Evolutionary conservation across 2,329 filamentous ascomycete genomes (phyloP), one percentile per base, ranked within the genome.

Genomic region (Karstenula rhodostoma): DNA sequence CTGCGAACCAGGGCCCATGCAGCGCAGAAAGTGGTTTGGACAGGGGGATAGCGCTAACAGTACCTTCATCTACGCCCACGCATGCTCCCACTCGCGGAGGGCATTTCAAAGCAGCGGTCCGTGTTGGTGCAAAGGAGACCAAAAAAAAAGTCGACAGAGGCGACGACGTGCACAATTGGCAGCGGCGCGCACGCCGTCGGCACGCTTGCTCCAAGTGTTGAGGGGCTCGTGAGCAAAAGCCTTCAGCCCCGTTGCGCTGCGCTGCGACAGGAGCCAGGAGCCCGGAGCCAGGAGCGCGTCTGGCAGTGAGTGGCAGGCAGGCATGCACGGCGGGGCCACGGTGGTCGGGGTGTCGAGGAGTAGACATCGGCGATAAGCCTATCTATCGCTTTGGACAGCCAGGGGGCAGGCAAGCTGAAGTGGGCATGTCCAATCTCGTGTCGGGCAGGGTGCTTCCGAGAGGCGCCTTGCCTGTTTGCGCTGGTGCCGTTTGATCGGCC

Each of bases 401-500:
- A 22, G 53, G 57, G 44, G 32, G 23, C 29, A 10, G 35, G 44
- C 22, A 44, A 58, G 56, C 57, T 55, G 54, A 44, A 58, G 56
- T 59, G 51, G 54, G 61, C 61, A 57, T 51, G 57, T 43, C 61
- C 58, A 63, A 61, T 61, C 53, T 57, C 44, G 63, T 60, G 62
- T 60, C 64, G 67, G 51, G 19, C 57, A 51, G 47, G 43, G 15
- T 51, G 63, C 64, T 56, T 63, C 58, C 61, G 59, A 65, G 62
- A 64, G 65, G 54, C 49, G 52, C 64, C 66, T 62, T 64, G 68
- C 65, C 59, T 57, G 62, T 60, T 65, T 61, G 63, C 61, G 58
- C 62, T 66, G 62, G 64, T 62, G 63, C 9, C 4, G 68, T 68
- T 72, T 74, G 72, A 75, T 73, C 71, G 71, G 56, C 71, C 60